These are phyloP conservation scores for Arctostaphylos glauca DNA, from an alignment of 148 eudicot species.

Conservation along the genomic window DNA sequence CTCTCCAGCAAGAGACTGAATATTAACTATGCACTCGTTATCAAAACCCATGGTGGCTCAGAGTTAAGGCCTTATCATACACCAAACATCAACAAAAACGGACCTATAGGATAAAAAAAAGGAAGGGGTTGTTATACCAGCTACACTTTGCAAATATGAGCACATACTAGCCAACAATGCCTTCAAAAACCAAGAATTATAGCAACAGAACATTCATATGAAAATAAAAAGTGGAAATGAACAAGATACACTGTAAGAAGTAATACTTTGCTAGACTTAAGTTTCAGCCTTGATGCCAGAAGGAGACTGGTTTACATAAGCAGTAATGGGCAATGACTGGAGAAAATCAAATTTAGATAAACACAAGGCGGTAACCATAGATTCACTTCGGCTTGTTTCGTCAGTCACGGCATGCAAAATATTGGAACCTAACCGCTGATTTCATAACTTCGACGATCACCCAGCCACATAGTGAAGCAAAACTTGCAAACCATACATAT, in stretches of 20 bases:
- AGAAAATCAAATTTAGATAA: not conserved
- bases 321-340: not conserved
- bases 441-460: not conserved
- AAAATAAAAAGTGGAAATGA: not conserved
- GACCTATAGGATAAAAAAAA: not conserved
- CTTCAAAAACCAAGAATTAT: not conserved
- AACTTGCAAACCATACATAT: not conserved
- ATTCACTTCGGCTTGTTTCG: not conserved
- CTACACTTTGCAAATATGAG: not conserved
- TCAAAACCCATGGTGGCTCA: slow-evolving; percentile 79
- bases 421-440: not conserved
- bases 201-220: not conserved
- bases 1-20: slow-evolving; percentile 78
- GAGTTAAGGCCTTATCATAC: slow-evolving; percentile 9
- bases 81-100: slow-evolving; percentile 16
- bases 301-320: not conserved
- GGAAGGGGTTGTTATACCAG: not conserved
- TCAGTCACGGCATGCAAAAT: not conserved
- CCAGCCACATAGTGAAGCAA: not conserved
- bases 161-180: not conserved
- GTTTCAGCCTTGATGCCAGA: not conserved
- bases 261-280: not conserved
- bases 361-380: not conserved
- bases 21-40: slow-evolving; percentile 83
- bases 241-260: not conserved